Percentiles rank a stretch among this genome's conserved stretches.
Evolutionary conservation across 2,329 filamentous ascomycete genomes (phyloP).

Genomic region (Malbranchea zuffiana): DNA sequence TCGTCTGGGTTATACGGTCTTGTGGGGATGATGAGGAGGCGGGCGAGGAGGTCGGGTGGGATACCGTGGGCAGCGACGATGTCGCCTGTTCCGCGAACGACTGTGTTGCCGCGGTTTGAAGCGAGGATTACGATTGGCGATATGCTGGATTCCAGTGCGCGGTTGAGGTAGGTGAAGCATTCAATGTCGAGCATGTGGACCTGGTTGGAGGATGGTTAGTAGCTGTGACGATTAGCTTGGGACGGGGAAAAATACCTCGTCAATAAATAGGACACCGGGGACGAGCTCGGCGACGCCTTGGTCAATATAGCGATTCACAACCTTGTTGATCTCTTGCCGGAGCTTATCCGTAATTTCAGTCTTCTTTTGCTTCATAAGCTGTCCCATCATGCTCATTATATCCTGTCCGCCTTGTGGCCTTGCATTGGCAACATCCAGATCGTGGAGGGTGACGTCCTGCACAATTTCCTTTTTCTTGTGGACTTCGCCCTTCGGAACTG

Average conservation of each 20-base stretch:
- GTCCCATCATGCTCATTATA: constrained; percentile 99
- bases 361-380: constrained; percentile 99
- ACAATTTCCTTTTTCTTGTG: constrained; percentile 99
- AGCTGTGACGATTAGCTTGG: not conserved
- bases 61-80: constrained; percentile 84
- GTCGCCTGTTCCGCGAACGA: constrained; percentile 73
- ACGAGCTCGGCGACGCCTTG: constrained; percentile 95
- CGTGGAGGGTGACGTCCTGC: constrained; percentile 93
- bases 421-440: constrained; percentile 90
- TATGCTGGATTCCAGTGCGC: constrained; percentile 88
- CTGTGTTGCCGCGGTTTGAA: constrained; percentile 88
- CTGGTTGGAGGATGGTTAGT: constrained; percentile 37
- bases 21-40: constrained; percentile 91
- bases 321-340: constrained; percentile 93
- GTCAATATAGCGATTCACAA: constrained; percentile 97
- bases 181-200: constrained; percentile 99
- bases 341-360: constrained; percentile 99
- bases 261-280: constrained; percentile 96
- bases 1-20: constrained; percentile 78
- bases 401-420: constrained; percentile 94
- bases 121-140: constrained; percentile 95
- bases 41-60: constrained; percentile 82
- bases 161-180: constrained; percentile 98
- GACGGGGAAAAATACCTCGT: constrained; percentile 56
- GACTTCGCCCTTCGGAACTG: constrained; percentile 95